Percentiles rank a stretch among this genome's conserved stretches.
phyloP scores from a whole-genome alignment of 805 yeast genomes.

The Lachancea kluyveri region DNA sequence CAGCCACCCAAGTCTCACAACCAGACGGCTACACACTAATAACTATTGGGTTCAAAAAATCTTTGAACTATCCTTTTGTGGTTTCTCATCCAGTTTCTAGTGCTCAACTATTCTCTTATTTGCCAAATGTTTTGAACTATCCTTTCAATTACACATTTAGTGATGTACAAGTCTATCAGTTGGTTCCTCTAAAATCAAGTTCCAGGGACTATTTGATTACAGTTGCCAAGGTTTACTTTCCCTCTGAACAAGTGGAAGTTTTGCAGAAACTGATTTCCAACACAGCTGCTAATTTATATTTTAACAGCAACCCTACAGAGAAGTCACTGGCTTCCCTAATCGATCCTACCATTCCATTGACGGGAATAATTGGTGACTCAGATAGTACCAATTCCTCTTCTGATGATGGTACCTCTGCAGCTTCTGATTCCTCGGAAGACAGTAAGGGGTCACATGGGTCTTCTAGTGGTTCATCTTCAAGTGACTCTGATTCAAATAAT shows the following conservation, averaged over 20 bases:
- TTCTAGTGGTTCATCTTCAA: slow-evolving; percentile 33
- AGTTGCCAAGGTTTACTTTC: slow-evolving; percentile 84
- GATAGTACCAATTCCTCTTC: slow-evolving; percentile 48
- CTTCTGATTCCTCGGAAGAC: no score
- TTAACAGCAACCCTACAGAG: slow-evolving; percentile 50
- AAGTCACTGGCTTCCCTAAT: slow-evolving; percentile 58
- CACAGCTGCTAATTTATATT: slow-evolving; percentile 51
- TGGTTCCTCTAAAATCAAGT: slow-evolving; percentile 67
- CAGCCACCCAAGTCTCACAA: slow-evolving; percentile 32
- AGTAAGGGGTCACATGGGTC: no score
- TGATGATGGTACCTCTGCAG: slow-evolving; percentile 71
- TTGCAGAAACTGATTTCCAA: slow-evolving; percentile 52
- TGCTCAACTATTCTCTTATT: slow-evolving; percentile 54
- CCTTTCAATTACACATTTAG: slow-evolving; percentile 47
- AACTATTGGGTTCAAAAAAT: slow-evolving; percentile 45
- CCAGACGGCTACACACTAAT: slow-evolving; percentile 14
- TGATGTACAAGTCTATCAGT: slow-evolving; percentile 58
- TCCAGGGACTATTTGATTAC: slow-evolving; percentile 65
- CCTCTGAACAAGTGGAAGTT: slow-evolving; percentile 41
- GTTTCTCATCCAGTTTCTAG: slow-evolving; percentile 80
- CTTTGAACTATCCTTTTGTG: slow-evolving; percentile 79
- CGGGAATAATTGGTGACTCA: slow-evolving; percentile 51
- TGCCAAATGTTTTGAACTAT: slow-evolving; percentile 60
- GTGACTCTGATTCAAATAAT: slow-evolving; percentile 4
- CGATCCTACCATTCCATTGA: slow-evolving; percentile 40